These are phyloP conservation scores for Aspergillus bombycis DNA, from an alignment of 2,329 filamentous ascomycete genomes.

Conservation along the genomic window DNA sequence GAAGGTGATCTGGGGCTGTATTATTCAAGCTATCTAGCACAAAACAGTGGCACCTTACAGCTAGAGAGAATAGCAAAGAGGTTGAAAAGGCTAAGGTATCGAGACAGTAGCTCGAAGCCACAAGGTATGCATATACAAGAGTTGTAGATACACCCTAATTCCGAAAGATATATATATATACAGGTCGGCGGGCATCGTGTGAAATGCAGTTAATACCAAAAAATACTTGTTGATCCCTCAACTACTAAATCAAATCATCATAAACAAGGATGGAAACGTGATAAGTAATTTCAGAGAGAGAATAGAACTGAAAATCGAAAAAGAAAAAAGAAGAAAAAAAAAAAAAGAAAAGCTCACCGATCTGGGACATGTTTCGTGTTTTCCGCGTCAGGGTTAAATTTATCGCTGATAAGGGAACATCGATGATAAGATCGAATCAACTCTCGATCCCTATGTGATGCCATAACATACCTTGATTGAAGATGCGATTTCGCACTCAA, in stretches of 20 bases:
- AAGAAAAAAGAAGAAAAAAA: too few relatives aligned
- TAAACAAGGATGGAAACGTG: neutral
- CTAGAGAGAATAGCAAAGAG: neutral
- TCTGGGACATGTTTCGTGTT: neutral
- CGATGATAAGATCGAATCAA: neutral
- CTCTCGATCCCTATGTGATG: neutral
- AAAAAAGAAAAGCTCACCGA: too few relatives aligned
- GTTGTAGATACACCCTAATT: too few relatives aligned
- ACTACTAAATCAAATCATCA: neutral
- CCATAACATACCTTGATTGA: slow-evolving; percentile 12
- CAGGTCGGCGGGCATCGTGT: neutral
- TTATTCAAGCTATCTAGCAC: too few relatives aligned
- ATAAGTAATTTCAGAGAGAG: neutral
- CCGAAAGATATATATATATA: neutral
- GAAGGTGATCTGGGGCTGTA: too few relatives aligned
- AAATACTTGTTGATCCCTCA: neutral
- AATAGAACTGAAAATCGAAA: neutral
- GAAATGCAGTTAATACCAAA: neutral
- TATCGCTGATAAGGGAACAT: neutral
- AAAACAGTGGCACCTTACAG: too few relatives aligned
- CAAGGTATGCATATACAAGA: too few relatives aligned
- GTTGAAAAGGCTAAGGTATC: too few relatives aligned
- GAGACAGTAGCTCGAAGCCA: too few relatives aligned
- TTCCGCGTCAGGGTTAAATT: neutral
- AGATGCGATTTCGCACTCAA: slow-evolving; percentile 40